Percentiles rank a stretch among this genome's conserved stretches.
Conservation (phyloP, 352 stramenopile genomes). For the Paralagenidium karlingii region DNA sequence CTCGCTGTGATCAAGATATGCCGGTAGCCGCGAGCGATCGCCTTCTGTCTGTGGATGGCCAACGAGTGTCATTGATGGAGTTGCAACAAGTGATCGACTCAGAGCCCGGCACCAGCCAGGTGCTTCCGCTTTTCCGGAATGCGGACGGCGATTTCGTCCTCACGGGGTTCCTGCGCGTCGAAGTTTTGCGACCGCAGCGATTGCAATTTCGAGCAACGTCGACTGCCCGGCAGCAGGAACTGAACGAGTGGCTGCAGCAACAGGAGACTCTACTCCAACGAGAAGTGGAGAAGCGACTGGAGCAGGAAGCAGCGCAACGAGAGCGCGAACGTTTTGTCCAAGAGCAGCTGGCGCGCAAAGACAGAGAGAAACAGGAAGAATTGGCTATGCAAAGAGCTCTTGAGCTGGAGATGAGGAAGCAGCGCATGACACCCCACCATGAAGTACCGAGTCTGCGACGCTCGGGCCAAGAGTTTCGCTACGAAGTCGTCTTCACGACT, state of each 20-base stretch:
- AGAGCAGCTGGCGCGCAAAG: no score
- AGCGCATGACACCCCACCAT: slow-evolving; percentile 41
- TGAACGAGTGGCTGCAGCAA: slow-evolving; percentile 23
- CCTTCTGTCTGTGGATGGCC: slow-evolving; percentile 30
- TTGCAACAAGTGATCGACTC: slow-evolving; percentile 30
- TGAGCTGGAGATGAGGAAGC: no score
- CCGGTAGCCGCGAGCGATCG: slow-evolving; percentile 21
- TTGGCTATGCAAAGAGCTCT: no score
- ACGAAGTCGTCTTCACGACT: slow-evolving; percentile 40
- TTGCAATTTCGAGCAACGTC: slow-evolving; percentile 38
- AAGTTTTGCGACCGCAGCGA: slow-evolving; percentile 32
- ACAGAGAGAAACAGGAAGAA: no score
- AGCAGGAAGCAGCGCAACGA: slow-evolving; percentile 21
- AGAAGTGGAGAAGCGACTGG: slow-evolving; percentile 15
- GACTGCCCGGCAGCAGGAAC: slow-evolving; percentile 9
- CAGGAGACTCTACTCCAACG: slow-evolving; percentile 14
- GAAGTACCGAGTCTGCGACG: slow-evolving; percentile 17
- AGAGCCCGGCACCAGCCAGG: slow-evolving; percentile 17
- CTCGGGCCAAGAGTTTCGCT: slow-evolving; percentile 46
- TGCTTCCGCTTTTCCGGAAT: slow-evolving; percentile 37
- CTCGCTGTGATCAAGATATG: slow-evolving; percentile 5
- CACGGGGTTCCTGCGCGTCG: slow-evolving; percentile 41
- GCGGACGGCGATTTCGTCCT: slow-evolving; percentile 8
- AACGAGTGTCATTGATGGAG: slow-evolving; percentile 20
- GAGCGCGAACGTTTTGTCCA: no score